These are phyloP conservation scores for Neurospora hispaniola DNA, from an alignment of 495 filamentous ascomycete species.

Conservation along the genomic window DNA sequence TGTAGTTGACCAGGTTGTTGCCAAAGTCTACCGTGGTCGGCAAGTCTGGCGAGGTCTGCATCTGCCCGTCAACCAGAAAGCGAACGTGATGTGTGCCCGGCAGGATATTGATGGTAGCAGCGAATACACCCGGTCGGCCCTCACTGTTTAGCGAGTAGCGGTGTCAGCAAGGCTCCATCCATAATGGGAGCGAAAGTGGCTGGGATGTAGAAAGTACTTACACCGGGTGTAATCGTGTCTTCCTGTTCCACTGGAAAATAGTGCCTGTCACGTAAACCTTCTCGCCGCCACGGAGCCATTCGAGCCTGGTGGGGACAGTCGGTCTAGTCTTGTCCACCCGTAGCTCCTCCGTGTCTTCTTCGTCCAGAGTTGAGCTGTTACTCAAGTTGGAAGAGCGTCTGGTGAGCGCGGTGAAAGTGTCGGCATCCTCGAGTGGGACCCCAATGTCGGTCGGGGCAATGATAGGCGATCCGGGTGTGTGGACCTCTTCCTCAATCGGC, in stretches of 20 bases:
- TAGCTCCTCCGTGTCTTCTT: constrained; percentile 75
- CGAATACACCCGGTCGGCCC: constrained; percentile 49
- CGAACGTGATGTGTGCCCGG: constrained; percentile 94
- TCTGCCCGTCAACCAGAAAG: constrained; percentile 88
- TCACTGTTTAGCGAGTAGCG: constrained; percentile 26
- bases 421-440: constrained; percentile 36
- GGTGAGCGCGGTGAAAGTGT: constrained; percentile 32
- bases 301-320: constrained; percentile 68
- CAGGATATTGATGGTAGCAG: constrained; percentile 65
- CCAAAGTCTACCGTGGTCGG: constrained; percentile 95
- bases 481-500: constrained; percentile 79
- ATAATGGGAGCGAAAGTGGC: not conserved
- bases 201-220: constrained; percentile 36
- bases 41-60: constrained; percentile 74
- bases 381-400: constrained; percentile 54
- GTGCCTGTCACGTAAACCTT: constrained; percentile 96
- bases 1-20: constrained; percentile 93
- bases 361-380: constrained; percentile 54
- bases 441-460: constrained; percentile 53
- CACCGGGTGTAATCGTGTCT: constrained; percentile 75
- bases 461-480: constrained; percentile 80
- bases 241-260: constrained; percentile 90
- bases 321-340: constrained; percentile 50
- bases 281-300: constrained; percentile 70
- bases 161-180: constrained; percentile 5